These are phyloP conservation scores for Kluyveromyces lactis DNA, from an alignment of 805 yeast species.

Conservation along the genomic window DNA sequence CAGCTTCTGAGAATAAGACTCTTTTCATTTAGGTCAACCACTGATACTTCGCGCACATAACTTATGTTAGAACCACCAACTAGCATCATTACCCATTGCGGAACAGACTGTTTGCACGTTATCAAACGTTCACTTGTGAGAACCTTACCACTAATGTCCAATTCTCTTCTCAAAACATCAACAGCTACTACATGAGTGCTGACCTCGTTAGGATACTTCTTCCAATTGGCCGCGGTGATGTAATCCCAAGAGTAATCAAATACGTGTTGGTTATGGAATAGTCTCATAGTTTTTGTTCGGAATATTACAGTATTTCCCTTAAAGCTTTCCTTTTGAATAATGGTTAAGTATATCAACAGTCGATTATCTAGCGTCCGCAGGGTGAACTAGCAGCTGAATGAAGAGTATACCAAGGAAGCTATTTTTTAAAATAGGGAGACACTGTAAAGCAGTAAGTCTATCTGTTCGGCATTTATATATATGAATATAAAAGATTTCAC, in stretches of 20 bases:
- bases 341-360: no score
- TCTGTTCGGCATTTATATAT: no score
- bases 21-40: constrained; percentile 58
- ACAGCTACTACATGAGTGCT: constrained; percentile 92
- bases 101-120: constrained; percentile 81
- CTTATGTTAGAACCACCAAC: constrained; percentile 70
- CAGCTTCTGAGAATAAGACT: constrained; percentile 75
- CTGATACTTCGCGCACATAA: constrained; percentile 83
- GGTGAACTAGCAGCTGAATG: no score
- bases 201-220: constrained; percentile 89
- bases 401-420: no score
- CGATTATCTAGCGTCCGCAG: no score
- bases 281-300: constrained; percentile 46
- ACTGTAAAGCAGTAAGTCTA: no score
- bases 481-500: no score
- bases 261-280: constrained; percentile 60
- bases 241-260: constrained; percentile 89
- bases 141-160: constrained; percentile 43
- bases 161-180: constrained; percentile 71
- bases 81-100: constrained; percentile 64
- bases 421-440: no score
- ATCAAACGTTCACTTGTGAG: constrained; percentile 80
- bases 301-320: no score
- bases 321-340: no score
- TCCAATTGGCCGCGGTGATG: constrained; percentile 95